Base-by-base conservation (phyloP, 2,329 filamentous ascomycete species). In the Ciborinia camelliae region DNA sequence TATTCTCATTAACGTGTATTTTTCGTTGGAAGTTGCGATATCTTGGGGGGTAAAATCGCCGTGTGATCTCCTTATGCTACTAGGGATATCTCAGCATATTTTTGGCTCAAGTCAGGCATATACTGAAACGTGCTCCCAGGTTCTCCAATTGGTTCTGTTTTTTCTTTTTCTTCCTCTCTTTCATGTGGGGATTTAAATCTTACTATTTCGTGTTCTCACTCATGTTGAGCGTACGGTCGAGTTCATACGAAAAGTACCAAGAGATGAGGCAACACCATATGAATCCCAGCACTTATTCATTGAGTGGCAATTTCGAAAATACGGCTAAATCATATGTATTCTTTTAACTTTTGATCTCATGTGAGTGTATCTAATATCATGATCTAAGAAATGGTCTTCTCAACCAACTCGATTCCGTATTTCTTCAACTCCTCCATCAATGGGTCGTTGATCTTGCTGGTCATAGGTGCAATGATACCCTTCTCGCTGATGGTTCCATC, bases 401-500 rank as follows among this genome's bases (percentile, higher is more conserved):
- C 89, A 70, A 83, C 84, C 79, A 90, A 83, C 76, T 83, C 83
- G 72, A 92, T 91, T 50, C 86, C 88, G 71, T 92, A 90, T 74
- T 91, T 86, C 77, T 89, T 87, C 66, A 96, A 82, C 76, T 90
- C 89, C 80, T 89, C 86, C 79, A 93, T 88, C 71, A 96, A 79
- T 45, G 90, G 89, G 73, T 84, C 82, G 74, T 86, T 89, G 74
- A 94, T 85, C 73, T 89, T 85, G 66, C 83, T 81, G 72, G 80
- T 87, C 84, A 94, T 90, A 20, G 91, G 91, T 32, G 91, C 92
- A 66, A 96, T 78, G 60, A 95, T 81, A 76, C 89, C 90, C 80
- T 85, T 89, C 76, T 91, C 83, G 54, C 80, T 83, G 67, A 93
- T 86, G 3, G 86, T 90, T 23, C 90, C 90, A 76, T 92, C 82